Evolutionary conservation across 257 asterid genomes (phyloP), one percentile per base, ranked within the genome.

Genomic region (Capsicum baccatum): DNA sequence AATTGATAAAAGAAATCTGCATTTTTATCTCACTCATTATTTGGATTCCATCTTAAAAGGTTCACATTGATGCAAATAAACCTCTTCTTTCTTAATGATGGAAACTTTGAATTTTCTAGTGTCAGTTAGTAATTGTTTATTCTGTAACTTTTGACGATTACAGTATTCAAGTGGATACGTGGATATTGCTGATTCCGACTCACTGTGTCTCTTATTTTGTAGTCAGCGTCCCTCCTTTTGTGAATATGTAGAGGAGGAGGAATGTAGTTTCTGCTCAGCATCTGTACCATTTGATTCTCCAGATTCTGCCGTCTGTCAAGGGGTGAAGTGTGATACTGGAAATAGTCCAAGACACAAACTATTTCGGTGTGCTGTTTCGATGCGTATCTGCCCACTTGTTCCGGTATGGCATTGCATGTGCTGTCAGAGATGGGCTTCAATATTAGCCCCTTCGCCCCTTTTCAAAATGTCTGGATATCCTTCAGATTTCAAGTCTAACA

Each of bases 371-470:
- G 86, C 93, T 3, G 91, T 88, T 82, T 88, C 98, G 19, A 89
- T 96, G 98, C 91, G 79, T 83, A 82, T 93, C 80, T 95, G 94
- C 83, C 96, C 97, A 0, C 74, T 86, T 35, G 85, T 89, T 84
- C 92, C 94, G 76, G 63, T 94, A 81, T 96, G 99, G 99, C 91
- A 89, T 83, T 96, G 99, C 82, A 83, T 87, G 73, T 91, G 94
- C 67, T 96, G 98, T 84, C 92, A 87, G 83, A 89, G 96, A 89
- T 73, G 89, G 87, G 89, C 93, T 6, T 83, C 87, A 68, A 80
- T 85, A 84, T 86, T 90, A 80, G 91, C 95, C 21, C 97, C 97
- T 52, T 85, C 82, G 71, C 35, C 83, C 66, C 55, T 96, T 82
- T 92, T 92, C 84, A 42, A 85, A 37, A 87, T 96, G 92, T 81